Evolutionary conservation across 805 yeast genomes (phyloP).

Genomic region (Metschnikowia koreensis): DNA sequence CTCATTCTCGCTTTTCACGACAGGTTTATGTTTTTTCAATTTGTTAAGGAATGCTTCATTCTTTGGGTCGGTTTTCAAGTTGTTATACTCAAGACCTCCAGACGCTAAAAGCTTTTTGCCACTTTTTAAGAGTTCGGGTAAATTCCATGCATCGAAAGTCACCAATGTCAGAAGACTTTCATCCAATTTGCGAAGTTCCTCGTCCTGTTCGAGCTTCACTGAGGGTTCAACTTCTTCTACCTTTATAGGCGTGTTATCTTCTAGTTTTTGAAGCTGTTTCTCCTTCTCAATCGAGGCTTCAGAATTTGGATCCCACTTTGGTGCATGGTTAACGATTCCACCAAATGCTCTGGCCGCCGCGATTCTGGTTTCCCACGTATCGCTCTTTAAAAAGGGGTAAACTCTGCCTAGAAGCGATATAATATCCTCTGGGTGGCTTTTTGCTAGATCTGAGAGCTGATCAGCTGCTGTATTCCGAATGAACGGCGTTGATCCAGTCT

Average conservation of each 20-base stretch:
- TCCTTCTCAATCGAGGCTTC: constrained; percentile 30
- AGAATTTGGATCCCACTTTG: constrained; percentile 79
- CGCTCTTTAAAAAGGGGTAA: constrained; percentile 79
- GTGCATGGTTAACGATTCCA: constrained; percentile 78
- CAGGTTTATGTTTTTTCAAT: constrained; percentile 49
- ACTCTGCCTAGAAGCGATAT: constrained; percentile 81
- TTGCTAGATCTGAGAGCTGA: constrained; percentile 90
- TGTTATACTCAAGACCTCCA: constrained; percentile 46
- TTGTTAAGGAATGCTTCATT: constrained; percentile 46
- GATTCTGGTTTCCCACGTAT: constrained; percentile 94
- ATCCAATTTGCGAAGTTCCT: constrained; percentile 38
- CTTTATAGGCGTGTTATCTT: constrained; percentile 23
- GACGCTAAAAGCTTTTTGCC: constrained; percentile 62
- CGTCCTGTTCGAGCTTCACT: constrained; percentile 41
- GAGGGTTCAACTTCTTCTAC: constrained; percentile 24
- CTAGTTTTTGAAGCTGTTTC: constrained; percentile 16
- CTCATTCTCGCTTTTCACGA: constrained; percentile 25
- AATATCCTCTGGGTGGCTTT: constrained; percentile 91
- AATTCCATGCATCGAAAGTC: constrained; percentile 49
- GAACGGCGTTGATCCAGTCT: constrained; percentile 92
- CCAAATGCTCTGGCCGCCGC: constrained; percentile 96
- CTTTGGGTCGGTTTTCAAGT: constrained; percentile 33
- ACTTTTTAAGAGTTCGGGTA: constrained; percentile 47
- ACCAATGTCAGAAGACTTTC: constrained; percentile 44
- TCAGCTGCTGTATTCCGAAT: constrained; percentile 97